Evolutionary conservation across 257 asterid species (phyloP).

Genomic region (Anisodus tanguticus): DNA sequence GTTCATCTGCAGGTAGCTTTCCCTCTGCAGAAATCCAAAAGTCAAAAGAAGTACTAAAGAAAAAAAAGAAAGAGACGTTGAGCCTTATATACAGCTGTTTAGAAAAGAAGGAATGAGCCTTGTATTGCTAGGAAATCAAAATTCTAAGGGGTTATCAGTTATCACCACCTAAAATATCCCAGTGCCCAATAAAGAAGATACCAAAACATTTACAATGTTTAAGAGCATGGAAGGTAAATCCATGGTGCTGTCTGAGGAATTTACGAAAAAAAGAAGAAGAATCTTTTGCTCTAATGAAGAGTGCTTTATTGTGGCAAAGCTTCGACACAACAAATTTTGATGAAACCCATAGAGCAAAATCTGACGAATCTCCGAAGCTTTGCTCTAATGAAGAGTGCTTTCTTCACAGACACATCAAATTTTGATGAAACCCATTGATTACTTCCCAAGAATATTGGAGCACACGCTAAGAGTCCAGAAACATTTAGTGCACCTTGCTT

Average conservation of each 20-base stretch:
- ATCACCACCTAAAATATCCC: neutral
- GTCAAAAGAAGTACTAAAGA: slow-evolving; percentile 20
- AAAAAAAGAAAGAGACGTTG: neutral
- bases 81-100: neutral
- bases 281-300: neutral
- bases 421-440: neutral
- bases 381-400: neutral
- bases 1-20: slow-evolving; percentile 85
- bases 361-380: neutral
- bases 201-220: slow-evolving; percentile 13
- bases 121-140: neutral
- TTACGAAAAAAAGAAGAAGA: neutral
- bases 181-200: neutral
- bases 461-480: slow-evolving; percentile 27
- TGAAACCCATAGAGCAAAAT: neutral
- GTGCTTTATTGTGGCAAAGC: neutral
- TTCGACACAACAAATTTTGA: neutral
- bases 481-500: slow-evolving; percentile 72
- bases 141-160: neutral
- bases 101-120: neutral
- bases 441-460: slow-evolving; percentile 12
- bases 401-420: neutral
- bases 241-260: neutral
- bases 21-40: slow-evolving; percentile 66
- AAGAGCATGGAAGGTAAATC: slow-evolving; percentile 1